Evolutionary conservation across 805 yeast species (phyloP), one percentile per base, ranked within the genome.

Genomic region (Brettanomyces anomalus): DNA sequence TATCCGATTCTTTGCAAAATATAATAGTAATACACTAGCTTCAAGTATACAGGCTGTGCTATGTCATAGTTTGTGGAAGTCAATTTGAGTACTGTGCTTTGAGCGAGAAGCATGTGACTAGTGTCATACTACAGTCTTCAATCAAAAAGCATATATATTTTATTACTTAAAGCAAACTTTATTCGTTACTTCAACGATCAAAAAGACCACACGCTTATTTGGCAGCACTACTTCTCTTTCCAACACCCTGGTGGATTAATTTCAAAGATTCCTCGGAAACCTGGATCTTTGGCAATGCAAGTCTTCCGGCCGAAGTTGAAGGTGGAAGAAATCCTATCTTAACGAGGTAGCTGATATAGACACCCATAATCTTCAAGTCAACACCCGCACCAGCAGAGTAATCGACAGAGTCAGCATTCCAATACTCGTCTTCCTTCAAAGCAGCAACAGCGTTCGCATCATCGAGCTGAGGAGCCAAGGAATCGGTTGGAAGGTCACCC

Each of bases 401-500:
- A 55, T 87, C 95, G 39, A 64, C 70, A 13, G 85, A 86, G 36
- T 55, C 54, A 17, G 48, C 21, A 26, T 57, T 60, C 77, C 79
- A 76, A 28, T 55, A 55, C 5, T 68, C 62, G 58, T 87, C 96
- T 20, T 62, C 68, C 45, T 64, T 66, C 58, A 93, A 74, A 0
- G 89, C 73, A n/a, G 60, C 59, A n/a, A 70, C 74, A 1, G 97
- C 85, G 60, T 93, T 89, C 4, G 71, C 42, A 53, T 94, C 98
- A 56, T 89, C 96, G 49, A 93, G 72, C 62, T 90, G 97, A 2
- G 98, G 97, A 10, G 98, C 97, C 63, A 80, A 85, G 28, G 97
- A 85, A 60, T 80, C 81, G 48, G 81, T 82, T 5, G 97, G 97
- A 56, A 93, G 74, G 58, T 89, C 81, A 56, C 88, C 98, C 51